Evolutionary conservation across 1,284 basidiomycete species (phyloP).

Genomic region (Lentinula novae-zelandiae): DNA sequence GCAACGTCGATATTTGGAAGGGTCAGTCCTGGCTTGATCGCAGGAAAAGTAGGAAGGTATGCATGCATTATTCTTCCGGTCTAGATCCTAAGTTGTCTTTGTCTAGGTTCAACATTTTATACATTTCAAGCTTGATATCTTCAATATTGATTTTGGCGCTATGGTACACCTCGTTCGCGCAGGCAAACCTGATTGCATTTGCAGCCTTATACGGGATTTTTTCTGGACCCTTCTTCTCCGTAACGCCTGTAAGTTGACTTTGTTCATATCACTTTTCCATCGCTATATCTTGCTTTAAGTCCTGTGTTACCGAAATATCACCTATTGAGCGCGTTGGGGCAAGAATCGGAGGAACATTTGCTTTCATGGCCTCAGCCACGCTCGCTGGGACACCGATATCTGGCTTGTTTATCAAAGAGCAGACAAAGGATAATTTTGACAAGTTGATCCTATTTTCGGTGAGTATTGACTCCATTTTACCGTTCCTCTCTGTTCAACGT

Average conservation of each 20-base stretch:
- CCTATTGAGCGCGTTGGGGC: constrained; percentile 25
- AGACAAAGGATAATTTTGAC: constrained; percentile 19
- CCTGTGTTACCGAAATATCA: constrained; percentile 23
- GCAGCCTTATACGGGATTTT: constrained; percentile 22
- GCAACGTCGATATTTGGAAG: constrained; percentile 22
- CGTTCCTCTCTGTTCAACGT: neutral
- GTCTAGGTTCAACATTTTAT: constrained; percentile 22
- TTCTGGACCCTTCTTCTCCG: constrained; percentile 25
- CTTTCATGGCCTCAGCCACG: constrained; percentile 20
- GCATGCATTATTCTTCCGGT: neutral
- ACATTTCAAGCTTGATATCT: constrained; percentile 15
- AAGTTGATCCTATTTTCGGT: constrained; percentile 23
- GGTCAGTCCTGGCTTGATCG: constrained; percentile 21
- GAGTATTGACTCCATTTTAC: neutral
- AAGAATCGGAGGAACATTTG: constrained; percentile 17
- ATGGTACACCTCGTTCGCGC: constrained; percentile 22
- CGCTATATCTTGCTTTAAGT: constrained; percentile 1
- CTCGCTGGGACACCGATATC: constrained; percentile 22
- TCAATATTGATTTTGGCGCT: constrained; percentile 21
- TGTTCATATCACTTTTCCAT: neutral
- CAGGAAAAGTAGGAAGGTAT: constrained; percentile 21
- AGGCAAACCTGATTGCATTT: constrained; percentile 22
- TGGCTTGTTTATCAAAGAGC: constrained; percentile 19
- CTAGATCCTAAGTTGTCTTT: neutral
- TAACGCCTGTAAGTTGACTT: constrained; percentile 18